Base-by-base conservation (phyloP, 2,329 filamentous ascomycete species). In the Colletotrichum sojae region DNA sequence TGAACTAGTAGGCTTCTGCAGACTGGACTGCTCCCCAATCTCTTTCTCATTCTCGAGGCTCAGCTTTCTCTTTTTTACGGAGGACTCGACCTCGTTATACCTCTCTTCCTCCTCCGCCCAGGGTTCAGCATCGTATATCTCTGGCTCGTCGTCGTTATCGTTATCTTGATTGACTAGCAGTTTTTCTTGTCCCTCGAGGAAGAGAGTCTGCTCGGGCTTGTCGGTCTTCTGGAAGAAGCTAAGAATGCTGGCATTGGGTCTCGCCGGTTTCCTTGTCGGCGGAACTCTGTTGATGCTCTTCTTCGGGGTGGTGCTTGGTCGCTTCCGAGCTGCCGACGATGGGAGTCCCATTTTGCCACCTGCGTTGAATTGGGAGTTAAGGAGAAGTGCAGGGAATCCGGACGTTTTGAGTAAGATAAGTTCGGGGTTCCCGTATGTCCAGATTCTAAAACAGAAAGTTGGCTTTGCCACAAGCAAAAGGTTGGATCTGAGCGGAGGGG, bases 191-290 rank as follows among this genome's bases (percentile, higher is more conserved):
- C 72, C 51, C 16, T 75, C 71, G 0, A 84, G 78, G 72, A 93
- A 92, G 10, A 92, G 84, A 20, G 84, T 83, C 64, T 90, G 82
- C 71, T 91, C 85, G 65, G 86, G 82, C 60, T 87, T 86, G 46
- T 89, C 86, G 0, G 88, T 84, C 75, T 93, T 94, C 75, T 92
- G 90, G 76, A 94, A 94, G 78, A 94, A 94, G 71, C 81, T 93
- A 15, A 94, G 80, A 39, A 94, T 94, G 71, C 90, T 94, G 6
- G 85, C 83, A 73, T 93, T 93, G 0, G 82, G 81, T 46, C 81
- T 82, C 20, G 74, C 73, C 4, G 82, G 75, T 58, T 79, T 82
- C 72, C 80, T 81, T 2, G 69, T 36, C 16, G 58, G 43, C 10
- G 58, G 57, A 16, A 61, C n/a, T 51, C 56, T 71, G 25, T 52